These are phyloP conservation scores for Yamadazyma triangularis DNA, from an alignment of 1,139 yeast species.

Conservation along the genomic window DNA sequence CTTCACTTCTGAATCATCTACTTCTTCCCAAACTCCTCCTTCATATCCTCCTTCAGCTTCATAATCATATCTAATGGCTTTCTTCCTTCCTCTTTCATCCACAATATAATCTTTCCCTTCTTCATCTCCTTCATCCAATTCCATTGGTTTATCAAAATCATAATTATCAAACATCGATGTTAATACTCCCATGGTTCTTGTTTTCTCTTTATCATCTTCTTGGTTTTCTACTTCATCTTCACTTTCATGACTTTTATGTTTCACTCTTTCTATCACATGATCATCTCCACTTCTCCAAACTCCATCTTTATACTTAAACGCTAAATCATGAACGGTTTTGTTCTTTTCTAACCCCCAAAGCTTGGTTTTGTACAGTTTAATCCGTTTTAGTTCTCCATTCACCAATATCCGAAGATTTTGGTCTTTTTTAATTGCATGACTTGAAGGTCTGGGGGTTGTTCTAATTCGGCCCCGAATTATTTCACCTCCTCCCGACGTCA, in stretches of 20 bases:
- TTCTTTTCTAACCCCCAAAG: conserved; percentile 87
- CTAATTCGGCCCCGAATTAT: conserved; percentile 64
- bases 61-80: conserved; percentile 31
- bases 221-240: conserved; percentile 20
- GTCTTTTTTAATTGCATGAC: conserved; percentile 17
- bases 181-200: conserved; percentile 38
- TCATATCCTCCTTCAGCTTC: conserved; percentile 27
- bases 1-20: conserved; percentile 16
- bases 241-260: conserved; percentile 14
- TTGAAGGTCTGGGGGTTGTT: conserved; percentile 39
- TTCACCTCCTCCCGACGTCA: conserved; percentile 35
- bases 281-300: conserved; percentile 83
- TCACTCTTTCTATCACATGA: conserved; percentile 64
- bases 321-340: conserved; percentile 56
- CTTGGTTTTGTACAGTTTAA: conserved; percentile 64
- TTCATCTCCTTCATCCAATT: conserved; percentile 40
- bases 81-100: conserved; percentile 45
- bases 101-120: conserved; percentile 44
- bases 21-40: conserved; percentile 13
- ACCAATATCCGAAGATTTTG: conserved; percentile 65
- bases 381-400: conserved; percentile 54
- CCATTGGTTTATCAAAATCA: conserved; percentile 62
- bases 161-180: conserved; percentile 47
- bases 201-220: conserved; percentile 24
- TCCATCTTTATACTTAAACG: conserved; percentile 56